Base-by-base conservation (phyloP, 169 alveolate genomes). In the Plasmodium fragile region DNA sequence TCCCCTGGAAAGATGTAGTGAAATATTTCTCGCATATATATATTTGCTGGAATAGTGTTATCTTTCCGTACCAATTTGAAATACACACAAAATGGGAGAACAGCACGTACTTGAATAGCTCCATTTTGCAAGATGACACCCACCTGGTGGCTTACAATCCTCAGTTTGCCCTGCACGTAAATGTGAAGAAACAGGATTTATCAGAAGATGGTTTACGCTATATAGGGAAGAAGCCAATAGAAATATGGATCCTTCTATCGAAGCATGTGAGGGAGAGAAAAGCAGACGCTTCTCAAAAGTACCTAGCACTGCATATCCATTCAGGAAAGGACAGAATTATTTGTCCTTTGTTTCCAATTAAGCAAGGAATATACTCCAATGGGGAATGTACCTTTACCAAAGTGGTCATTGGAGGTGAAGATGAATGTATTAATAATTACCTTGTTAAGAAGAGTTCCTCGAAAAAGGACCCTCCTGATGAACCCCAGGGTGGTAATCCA, bases 11-110 rank as follows among this genome's bases (percentile, higher is more conserved):
- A 52, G 98, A 96, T 82, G 98, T 97, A 18, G 82, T 97, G 16
- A 89, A 93, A 28, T 96, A 98, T 98, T 97, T 97, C 80, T 97
- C 98, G 13, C 98, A 97, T 84, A 91, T 97, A n/a, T 97, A 97
- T 94, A 91, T 97, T 59, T 96, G 98, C 45, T 97, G 98, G 98
- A 96, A 97, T 83, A 95, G 98, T 71, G 92, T 70, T 77, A 82
- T 83, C 41, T 97, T 97, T 41, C 95, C 96, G 3, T 95, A 90
- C 77, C 95, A 91, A 43, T 77, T 92, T 22, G 97, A 95, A 70
- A 72, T 96, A 2, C 98, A 96, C 80, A 93, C 96, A 16, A 89
- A 94, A 82, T 97, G 98, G 97, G 96, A 95, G 59, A 92, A 96
- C 81, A 75, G 90, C 10, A 72, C 92, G 52, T 94, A 73, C 22